Evolutionary conservation across 2,329 filamentous ascomycete species (phyloP).

Genomic region (Coleophoma crateriformis): DNA sequence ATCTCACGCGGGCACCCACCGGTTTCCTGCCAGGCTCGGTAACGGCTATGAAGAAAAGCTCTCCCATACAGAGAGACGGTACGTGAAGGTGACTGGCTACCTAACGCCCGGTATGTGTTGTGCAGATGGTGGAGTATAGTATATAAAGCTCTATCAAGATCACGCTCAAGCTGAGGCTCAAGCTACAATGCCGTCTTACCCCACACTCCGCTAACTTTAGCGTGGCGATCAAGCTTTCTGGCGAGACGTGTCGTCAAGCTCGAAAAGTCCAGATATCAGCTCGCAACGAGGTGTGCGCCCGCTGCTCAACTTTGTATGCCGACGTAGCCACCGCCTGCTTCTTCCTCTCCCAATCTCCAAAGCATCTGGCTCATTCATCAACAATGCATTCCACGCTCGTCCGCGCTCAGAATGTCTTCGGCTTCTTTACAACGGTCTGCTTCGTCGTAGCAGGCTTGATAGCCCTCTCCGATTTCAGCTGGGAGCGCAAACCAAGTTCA

Average conservation of each 20-base stretch:
- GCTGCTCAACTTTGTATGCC: too few species aligned
- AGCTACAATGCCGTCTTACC: too few species aligned
- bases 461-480: constrained; percentile 71
- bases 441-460: constrained; percentile 76
- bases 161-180: too few species aligned
- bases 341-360: not conserved
- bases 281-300: too few species aligned
- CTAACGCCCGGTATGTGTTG: too few species aligned
- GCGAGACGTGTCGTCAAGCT: not conserved
- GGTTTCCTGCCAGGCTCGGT: too few species aligned
- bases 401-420: constrained; percentile 86
- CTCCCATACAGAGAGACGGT: too few species aligned
- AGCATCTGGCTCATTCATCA: not conserved
- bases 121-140: too few species aligned
- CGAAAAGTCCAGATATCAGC: not conserved
- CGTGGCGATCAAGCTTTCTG: not conserved
- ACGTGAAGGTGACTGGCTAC: too few species aligned
- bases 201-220: constrained; percentile 11
- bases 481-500: constrained; percentile 62
- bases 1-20: too few species aligned
- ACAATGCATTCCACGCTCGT: constrained; percentile 82
- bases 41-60: too few species aligned
- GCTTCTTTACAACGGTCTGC: constrained; percentile 94
- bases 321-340: not conserved
- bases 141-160: too few species aligned